phyloP scores from a whole-genome alignment of 2,329 filamentous ascomycete genomes.

The Hansfordia pulvinata region DNA sequence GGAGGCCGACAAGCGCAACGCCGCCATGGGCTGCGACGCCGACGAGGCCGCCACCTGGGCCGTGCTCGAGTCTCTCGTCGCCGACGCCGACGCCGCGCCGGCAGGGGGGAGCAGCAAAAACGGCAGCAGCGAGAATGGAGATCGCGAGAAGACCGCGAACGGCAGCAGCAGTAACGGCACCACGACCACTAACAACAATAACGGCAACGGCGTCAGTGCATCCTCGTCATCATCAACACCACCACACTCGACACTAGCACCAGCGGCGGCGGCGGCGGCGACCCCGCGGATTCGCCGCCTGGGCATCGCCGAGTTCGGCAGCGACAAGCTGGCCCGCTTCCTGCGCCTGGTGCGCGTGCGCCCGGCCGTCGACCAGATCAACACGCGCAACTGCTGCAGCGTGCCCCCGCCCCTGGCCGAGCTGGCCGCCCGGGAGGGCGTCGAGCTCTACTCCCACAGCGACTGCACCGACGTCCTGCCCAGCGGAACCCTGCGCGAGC shows the following conservation, averaged over 20 bases:
- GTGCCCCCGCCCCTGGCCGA: slow-evolving; percentile 78
- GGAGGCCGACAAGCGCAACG: slow-evolving; percentile 50
- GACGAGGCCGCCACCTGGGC: slow-evolving; percentile 58
- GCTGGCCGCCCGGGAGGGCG: slow-evolving; percentile 69
- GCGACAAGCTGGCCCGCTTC: slow-evolving; percentile 67
- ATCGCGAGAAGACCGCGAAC: no score
- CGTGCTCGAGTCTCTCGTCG: slow-evolving; percentile 60
- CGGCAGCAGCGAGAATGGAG: no score
- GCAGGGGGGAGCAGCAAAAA: no score
- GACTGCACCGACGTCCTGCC: slow-evolving; percentile 90
- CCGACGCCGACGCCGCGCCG: no score
- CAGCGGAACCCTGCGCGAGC: slow-evolving; percentile 67
- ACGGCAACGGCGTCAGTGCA: no score
- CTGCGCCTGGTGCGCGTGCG: slow-evolving; percentile 55
- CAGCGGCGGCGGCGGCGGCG: no score
- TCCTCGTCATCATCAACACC: no score
- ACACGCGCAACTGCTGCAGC: slow-evolving; percentile 88
- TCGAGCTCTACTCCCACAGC: slow-evolving; percentile 85
- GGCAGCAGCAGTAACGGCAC: no score
- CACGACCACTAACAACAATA: no score
- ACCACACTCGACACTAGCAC: no score
- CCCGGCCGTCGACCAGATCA: slow-evolving; percentile 89
- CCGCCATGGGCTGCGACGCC: slow-evolving; percentile 48
- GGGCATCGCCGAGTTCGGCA: slow-evolving; percentile 85
- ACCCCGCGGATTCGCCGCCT: slow-evolving; percentile 61